Conservation (phyloP, 768 basidiomycete genomes). For the Serendipita indica region DNA sequence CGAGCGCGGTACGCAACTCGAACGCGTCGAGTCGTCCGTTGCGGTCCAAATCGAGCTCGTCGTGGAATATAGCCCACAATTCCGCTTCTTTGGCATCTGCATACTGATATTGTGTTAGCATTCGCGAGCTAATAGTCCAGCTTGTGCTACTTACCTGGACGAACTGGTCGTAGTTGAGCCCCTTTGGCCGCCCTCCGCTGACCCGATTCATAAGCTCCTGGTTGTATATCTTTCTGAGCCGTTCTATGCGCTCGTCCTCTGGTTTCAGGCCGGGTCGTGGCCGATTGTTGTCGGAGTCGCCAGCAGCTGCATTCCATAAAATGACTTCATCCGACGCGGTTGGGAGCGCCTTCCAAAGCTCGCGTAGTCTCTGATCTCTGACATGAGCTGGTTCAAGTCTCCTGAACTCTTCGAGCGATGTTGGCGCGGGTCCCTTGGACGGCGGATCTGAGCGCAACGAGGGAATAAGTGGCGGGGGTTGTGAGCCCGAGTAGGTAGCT, state of each 20-base stretch:
- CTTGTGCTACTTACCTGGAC: slow-evolving; percentile 32
- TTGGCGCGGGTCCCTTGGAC: slow-evolving; percentile 28
- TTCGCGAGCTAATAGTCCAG: slow-evolving; percentile 23
- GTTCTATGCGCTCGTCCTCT: slow-evolving; percentile 38
- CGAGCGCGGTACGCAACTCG: slow-evolving; percentile 47
- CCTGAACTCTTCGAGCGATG: slow-evolving; percentile 47
- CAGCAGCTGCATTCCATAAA: slow-evolving; percentile 18
- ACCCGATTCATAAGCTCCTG: slow-evolving; percentile 47
- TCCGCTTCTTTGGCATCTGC: slow-evolving; percentile 73
- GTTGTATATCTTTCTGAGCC: slow-evolving; percentile 57
- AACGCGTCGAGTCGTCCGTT: slow-evolving; percentile 65
- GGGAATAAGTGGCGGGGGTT: slow-evolving; percentile 43
- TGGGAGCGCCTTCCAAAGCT: slow-evolving; percentile 49
- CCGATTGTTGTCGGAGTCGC: slow-evolving; percentile 9
- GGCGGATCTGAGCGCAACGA: slow-evolving; percentile 41
- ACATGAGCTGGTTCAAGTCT: slow-evolving; percentile 45
- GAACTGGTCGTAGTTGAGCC: slow-evolving; percentile 19
- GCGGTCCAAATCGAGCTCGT: slow-evolving; percentile 79
- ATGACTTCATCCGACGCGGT: slow-evolving; percentile 17
- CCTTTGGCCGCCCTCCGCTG: slow-evolving; percentile 29
- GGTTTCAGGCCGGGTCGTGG: slow-evolving; percentile 16
- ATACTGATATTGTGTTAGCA: slow-evolving; percentile 25
- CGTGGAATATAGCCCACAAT: slow-evolving; percentile 81
- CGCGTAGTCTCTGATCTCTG: slow-evolving; percentile 44
- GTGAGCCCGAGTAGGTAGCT: slow-evolving; percentile 35